Percentiles rank a stretch among this genome's conserved stretches.
These are phyloP conservation scores for Anisodus acutangulus DNA, from an alignment of 257 asterid species.

Conservation along the genomic window DNA sequence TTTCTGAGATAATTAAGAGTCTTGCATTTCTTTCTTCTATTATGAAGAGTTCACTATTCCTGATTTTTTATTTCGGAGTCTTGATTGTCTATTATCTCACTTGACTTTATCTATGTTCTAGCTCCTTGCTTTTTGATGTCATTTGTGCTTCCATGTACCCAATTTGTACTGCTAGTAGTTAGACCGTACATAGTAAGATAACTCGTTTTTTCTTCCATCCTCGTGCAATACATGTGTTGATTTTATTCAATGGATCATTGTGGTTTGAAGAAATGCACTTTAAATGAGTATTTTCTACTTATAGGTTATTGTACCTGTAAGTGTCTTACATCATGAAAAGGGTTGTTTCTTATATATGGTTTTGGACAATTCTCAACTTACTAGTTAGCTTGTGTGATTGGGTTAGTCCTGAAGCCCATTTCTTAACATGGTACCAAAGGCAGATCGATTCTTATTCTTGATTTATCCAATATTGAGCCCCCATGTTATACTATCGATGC, in stretches of 20 bases:
- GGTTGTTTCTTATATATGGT: neutral
- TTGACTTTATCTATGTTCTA: constrained; percentile 14
- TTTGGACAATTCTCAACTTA: too few species aligned
- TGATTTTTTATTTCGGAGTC: neutral
- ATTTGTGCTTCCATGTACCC: neutral
- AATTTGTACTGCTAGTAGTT: neutral
- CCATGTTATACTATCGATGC: too few species aligned
- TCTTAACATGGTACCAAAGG: too few species aligned
- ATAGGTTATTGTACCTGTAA: neutral
- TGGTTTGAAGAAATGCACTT: neutral
- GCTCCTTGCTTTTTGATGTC: neutral
- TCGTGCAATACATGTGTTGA: neutral
- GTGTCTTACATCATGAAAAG: too few species aligned
- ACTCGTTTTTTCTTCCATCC: neutral
- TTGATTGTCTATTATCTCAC: constrained; percentile 15
- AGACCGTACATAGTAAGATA: neutral
- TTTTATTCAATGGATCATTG: neutral
- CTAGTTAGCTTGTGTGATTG: neutral
- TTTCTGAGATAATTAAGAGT: neutral
- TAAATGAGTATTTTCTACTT: neutral
- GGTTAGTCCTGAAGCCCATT: neutral
- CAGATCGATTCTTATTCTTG: too few species aligned
- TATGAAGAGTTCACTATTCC: neutral
- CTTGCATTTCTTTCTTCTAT: neutral
- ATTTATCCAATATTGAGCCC: too few species aligned